Evolutionary conservation across 176 grass and related monocot genomes (phyloP).

Genomic region (Juncus inflexus): DNA sequence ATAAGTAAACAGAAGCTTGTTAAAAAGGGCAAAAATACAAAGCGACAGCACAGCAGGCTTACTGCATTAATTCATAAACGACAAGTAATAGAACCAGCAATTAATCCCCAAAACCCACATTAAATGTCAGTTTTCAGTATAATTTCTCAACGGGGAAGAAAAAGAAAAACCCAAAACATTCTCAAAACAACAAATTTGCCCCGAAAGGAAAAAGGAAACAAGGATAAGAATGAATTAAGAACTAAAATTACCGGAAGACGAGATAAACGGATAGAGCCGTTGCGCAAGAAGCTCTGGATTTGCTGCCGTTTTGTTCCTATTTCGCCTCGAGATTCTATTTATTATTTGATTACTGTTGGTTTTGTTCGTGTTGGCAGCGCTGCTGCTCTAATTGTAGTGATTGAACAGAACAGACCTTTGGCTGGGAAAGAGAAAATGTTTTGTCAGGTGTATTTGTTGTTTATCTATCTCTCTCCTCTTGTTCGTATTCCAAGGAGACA

Average conservation of each 20-base stretch:
- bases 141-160: background rate
- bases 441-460: conserved; percentile 30
- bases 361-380: conserved; percentile 10
- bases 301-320: background rate
- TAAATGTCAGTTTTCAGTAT: background rate
- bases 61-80: conserved; percentile 5
- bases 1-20: background rate
- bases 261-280: no score
- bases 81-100: background rate
- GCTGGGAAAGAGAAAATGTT: background rate
- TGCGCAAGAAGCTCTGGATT: background rate
- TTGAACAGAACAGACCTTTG: background rate
- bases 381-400: background rate
- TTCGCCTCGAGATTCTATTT: background rate
- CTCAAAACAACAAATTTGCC: conserved; percentile 6
- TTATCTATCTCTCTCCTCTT: background rate
- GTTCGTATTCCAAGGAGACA: no score
- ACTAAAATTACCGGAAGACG: conserved; percentile 1
- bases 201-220: background rate
- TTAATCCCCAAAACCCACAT: conserved; percentile 16
- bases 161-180: background rate
- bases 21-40: background rate
- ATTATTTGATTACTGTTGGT: conserved; percentile 1
- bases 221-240: background rate
- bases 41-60: background rate